Base-by-base conservation (phyloP, 1,284 basidiomycete genomes). In the Tremellales sp. region DNA sequence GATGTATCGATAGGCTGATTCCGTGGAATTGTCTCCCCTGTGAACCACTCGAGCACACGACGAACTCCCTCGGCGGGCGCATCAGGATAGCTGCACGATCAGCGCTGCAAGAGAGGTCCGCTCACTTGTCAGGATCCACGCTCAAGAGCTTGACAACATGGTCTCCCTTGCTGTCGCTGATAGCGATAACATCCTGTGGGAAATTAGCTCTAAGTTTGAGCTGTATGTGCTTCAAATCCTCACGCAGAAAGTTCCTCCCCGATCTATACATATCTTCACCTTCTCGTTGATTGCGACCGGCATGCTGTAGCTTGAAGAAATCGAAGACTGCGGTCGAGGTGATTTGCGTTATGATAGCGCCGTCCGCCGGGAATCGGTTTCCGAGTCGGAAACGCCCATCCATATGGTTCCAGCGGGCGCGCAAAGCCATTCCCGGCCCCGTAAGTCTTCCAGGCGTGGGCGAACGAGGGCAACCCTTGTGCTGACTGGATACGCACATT, bases 31-130 rank as follows among this genome's bases (percentile, higher is more conserved):
- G 47, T 53, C 18, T 48, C 47, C 2, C 62, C 54, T 9, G 60
- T 61, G 1, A 68, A 61, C 1, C 54, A 55, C 47, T 75, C 70
- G 19, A 75, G 63, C 22, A 75, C 69, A 19, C 74, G 61, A 1
- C 74, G 55, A n/a, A 74, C 63, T 5, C 70, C 74, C 56, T 76
- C 74, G 5, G 61, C 61, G 4, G 74, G 74, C 3, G 74, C 74
- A 47, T 76, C 74, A 21, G 65, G 47, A 55, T 76, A 75, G 53
- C 72, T 68, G 19, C 37, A 40, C 9, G 21, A 21, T 44, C 19
- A 39, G 37, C 37, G 7, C 9, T 8, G 22, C 22, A 39, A 6
- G 8, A 18, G 6, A 39, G 14, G 8, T 7, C 14, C 10, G 39
- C 47, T 29, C 40, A 43, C 47, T 56, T 33, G 44, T 45, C 31